These are phyloP conservation scores for Collybia sordida DNA, from an alignment of 768 basidiomycete genomes.

Conservation along the genomic window DNA sequence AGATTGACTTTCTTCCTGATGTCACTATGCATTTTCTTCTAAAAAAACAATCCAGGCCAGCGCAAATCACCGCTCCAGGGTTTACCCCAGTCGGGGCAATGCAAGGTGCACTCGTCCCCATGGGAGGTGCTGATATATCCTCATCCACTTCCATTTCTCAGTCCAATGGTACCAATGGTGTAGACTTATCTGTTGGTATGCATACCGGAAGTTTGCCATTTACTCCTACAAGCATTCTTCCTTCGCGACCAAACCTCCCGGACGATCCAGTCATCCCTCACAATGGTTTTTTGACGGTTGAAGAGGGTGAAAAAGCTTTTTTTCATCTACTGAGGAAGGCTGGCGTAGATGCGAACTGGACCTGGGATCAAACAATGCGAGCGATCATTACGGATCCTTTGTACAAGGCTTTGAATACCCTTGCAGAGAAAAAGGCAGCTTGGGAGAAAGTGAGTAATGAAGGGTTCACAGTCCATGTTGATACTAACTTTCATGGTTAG, in stretches of 20 bases:
- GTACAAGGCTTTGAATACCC: slow-evolving; percentile 90
- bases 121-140: slow-evolving; percentile 51
- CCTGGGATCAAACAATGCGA: slow-evolving; percentile 98
- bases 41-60: slow-evolving; percentile 22
- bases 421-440: slow-evolving; percentile 91
- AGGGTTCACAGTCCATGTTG: background rate
- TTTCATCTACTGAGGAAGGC: slow-evolving; percentile 85
- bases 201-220: slow-evolving; percentile 63
- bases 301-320: slow-evolving; percentile 95
- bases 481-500: slow-evolving; percentile 34
- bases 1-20: background rate
- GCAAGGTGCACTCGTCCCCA: slow-evolving; percentile 56
- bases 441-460: slow-evolving; percentile 80
- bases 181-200: slow-evolving; percentile 45
- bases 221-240: slow-evolving; percentile 57
- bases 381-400: slow-evolving; percentile 97
- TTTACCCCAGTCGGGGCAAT: slow-evolving; percentile 40
- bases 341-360: slow-evolving; percentile 89
- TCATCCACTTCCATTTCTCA: slow-evolving; percentile 51
- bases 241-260: slow-evolving; percentile 76
- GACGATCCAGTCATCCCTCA: slow-evolving; percentile 89
- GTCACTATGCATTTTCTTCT: background rate
- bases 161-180: slow-evolving; percentile 48
- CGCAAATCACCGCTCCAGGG: slow-evolving; percentile 39
- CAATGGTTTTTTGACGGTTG: slow-evolving; percentile 82